A percentile compares a stretch with the other conserved stretches of the same genome.
phyloP scores from a whole-genome alignment of 192 early-diverging fungal genomes.

The Obelidium mucronatum region DNA sequence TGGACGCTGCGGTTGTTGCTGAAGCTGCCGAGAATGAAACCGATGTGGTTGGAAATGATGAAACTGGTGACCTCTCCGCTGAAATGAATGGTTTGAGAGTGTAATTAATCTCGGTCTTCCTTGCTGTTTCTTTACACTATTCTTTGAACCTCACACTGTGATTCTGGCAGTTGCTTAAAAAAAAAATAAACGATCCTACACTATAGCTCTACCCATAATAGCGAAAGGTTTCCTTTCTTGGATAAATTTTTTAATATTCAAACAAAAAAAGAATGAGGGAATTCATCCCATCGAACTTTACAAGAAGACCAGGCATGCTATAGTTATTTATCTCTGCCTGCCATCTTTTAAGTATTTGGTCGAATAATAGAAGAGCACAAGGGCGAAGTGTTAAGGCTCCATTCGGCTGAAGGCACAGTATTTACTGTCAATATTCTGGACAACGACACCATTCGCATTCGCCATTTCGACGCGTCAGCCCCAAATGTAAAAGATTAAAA shows the following conservation, averaged over 20 bases:
- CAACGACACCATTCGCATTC: conserved; percentile 12
- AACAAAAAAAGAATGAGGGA: background rate
- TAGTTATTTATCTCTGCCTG: background rate
- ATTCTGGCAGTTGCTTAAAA: no score
- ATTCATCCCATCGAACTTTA: background rate
- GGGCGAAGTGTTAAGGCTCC: conserved; percentile 14
- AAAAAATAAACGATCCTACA: no score
- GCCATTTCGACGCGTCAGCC: background rate
- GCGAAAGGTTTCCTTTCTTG: no score
- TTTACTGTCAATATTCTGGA: conserved; percentile 20
- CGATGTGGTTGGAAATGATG: background rate
- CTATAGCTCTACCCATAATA: no score
- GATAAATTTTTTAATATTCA: no score
- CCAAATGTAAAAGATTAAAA: background rate
- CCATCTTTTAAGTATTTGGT: background rate
- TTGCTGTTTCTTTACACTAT: background rate
- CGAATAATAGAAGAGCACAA: background rate
- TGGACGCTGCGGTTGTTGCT: background rate
- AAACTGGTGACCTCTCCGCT: background rate
- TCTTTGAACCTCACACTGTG: no score
- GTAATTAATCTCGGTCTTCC: no score
- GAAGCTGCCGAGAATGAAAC: conserved; percentile 1
- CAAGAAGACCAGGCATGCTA: background rate
- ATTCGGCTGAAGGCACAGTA: conserved; percentile 13
- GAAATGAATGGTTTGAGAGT: background rate